Base-by-base conservation (phyloP, 1,284 basidiomycete species). In the Naganishia sp. region DNA sequence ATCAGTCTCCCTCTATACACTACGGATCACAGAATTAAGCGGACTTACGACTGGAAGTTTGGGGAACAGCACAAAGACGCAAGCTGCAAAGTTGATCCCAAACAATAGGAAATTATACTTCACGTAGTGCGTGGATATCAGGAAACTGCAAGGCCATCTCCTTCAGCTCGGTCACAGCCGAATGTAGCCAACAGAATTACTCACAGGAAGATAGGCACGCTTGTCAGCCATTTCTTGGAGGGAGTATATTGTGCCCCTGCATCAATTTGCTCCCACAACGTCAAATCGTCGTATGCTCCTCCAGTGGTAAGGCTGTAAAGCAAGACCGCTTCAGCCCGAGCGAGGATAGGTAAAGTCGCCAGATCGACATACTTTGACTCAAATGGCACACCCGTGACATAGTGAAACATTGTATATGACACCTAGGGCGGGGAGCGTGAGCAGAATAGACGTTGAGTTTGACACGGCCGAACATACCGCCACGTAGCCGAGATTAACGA, bases 211-310 rank as follows among this genome's bases (percentile, higher is more conserved):
- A 98, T 90, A 2, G 95, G 95, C 10, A 96, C 88, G 66, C 86
- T 88, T 65, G 96, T 87, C 48, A 99, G 83, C 92, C 94, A 99
- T 78, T 99, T 99, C 83, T 95, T 97, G 2, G 95, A 89, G 0
- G 95, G 95, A 2, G 95, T 99, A 80, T 99, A 96, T 75, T 99
- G 95, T 0, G 94, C 95, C 46, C 95, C 95, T 68, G 92, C 90
- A 79, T 99, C 95, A 68, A 99, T 99, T 84, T 99, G 95, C 78
- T 99, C 95, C 95, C 95, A 99, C 31, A 99, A 82, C 0, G 96
- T 99, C 55, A 99, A 84, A 72, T 97, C 92, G 78, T 99, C 95
- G 81, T 96, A 99, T 6, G 92, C 95, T 49, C 96, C 96, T 15
- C 88, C 88, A 71, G 77, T 93, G 84, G 75, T 75, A 68, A 78